These are phyloP conservation scores for Kuraishia borneana DNA, from an alignment of 805 yeast genomes.

Conservation along the genomic window DNA sequence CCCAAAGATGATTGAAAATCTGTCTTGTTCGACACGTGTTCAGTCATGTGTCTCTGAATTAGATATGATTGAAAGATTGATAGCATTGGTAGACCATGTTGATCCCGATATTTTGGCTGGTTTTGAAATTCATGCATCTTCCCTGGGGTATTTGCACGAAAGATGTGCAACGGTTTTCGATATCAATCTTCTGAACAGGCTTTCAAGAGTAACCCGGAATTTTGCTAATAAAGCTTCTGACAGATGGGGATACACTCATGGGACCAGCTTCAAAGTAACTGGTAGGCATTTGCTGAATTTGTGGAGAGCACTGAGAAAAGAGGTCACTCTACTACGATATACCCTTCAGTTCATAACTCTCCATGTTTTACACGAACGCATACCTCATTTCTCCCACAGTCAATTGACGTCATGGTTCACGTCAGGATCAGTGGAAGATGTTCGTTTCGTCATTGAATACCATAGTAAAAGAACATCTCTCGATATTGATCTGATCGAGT, in stretches of 20 bases:
- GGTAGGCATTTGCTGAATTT: conserved; percentile 82
- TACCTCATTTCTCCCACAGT: conserved; percentile 49
- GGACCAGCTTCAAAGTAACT: conserved; percentile 52
- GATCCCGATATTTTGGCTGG: conserved; percentile 91
- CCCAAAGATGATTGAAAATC: conserved; percentile 4
- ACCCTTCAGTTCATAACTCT: conserved; percentile 68
- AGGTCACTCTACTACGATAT: conserved; percentile 52
- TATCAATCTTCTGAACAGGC: conserved; percentile 40
- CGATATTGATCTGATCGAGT: conserved; percentile 36
- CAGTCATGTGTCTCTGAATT: conserved; percentile 37
- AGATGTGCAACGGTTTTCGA: conserved; percentile 36
- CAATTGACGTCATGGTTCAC: conserved; percentile 38
- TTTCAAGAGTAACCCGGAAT: conserved; percentile 47
- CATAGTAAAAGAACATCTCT: conserved; percentile 31
- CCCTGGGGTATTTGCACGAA: conserved; percentile 88
- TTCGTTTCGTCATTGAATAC: conserved; percentile 31
- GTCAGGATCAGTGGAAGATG: conserved; percentile 8
- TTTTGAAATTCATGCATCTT: conserved; percentile 63
- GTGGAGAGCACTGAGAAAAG: conserved; percentile 68
- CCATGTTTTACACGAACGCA: conserved; percentile 51
- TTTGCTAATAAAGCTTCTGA: conserved; percentile 47
- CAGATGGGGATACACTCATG: conserved; percentile 74
- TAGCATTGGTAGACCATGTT: conserved; percentile 40
- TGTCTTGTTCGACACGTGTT: conserved; percentile 7
- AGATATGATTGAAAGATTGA: conserved; percentile 44